Evolutionary conservation across 2,329 filamentous ascomycete genomes (phyloP), one percentile per base, ranked within the genome.

Genomic region (Epichloe hybrida): DNA sequence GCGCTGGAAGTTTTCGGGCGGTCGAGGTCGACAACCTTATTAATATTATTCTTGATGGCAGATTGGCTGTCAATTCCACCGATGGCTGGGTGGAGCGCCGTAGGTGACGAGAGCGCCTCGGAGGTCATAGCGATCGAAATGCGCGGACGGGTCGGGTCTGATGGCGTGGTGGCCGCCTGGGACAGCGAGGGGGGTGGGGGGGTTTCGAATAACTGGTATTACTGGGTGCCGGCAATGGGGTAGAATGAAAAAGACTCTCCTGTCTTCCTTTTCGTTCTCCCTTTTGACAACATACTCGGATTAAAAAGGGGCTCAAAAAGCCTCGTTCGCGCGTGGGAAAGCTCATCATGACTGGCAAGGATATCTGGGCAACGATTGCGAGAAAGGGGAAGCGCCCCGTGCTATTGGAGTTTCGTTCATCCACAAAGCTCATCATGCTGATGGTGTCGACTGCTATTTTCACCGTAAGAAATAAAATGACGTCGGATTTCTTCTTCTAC

Each of bases 61-160:
- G 21, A 20, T 23, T 54, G 55, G 54, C 59, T 58, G 55, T 12
- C 37, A n/a, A 60, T 58, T 56, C 6, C 44, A 13, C 68, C 70
- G 63, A 77, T 69, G 55, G 66, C 67, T 60, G 73, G 72, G 69
- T 78, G 74, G 66, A 77, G 68, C 56, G 72, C 67, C 51, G 69
- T 68, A 52, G 74, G 72, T 56, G 73, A 74, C 43, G 64, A 62
- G 54, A 72, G 56, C 55, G 63, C 56, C 55, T 65, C 66, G 55
- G 68, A 51, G 39, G 52, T 61, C 61, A 60, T 62, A 59, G 60
- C 56, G 55, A 55, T 41, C 15, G 21, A 9, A 23, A 27, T 23
- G 12, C 3, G 20, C 9, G 35, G 13, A 35, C 31, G 8, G 51
- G 38, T 40, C 5, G 15, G 38, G 15, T 40, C 17, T 40, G 15